Conservation (phyloP, 805 yeast species). For the Isabelozyma pseudorhagii region DNA sequence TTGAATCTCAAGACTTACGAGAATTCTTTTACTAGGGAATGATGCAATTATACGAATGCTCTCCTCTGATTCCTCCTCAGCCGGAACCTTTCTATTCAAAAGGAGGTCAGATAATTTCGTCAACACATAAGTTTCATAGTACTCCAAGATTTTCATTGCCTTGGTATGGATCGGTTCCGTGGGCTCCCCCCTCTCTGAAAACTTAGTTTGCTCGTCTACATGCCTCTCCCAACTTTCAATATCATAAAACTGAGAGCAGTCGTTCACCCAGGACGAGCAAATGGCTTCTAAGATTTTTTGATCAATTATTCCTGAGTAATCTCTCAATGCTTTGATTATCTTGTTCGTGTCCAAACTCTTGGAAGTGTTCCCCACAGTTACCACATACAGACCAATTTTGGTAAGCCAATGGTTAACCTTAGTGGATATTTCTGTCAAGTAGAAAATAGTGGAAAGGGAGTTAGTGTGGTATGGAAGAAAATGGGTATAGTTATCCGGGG, state of each 20-base stretch:
- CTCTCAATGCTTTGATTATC: slow-evolving; percentile 29
- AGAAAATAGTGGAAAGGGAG: slow-evolving; percentile 38
- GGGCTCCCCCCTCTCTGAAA: slow-evolving; percentile 4
- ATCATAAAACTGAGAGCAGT: slow-evolving; percentile 42
- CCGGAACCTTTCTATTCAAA: slow-evolving; percentile 14
- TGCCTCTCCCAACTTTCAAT: slow-evolving; percentile 40
- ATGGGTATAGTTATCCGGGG: slow-evolving; percentile 31
- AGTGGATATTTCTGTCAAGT: slow-evolving; percentile 24
- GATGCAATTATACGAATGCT: slow-evolving; percentile 28
- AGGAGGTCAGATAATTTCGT: slow-evolving; percentile 25
- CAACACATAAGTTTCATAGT: slow-evolving; percentile 33
- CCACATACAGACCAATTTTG: slow-evolving; percentile 27
- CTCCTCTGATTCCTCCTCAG: slow-evolving; percentile 9
- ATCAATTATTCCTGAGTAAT: slow-evolving; percentile 27
- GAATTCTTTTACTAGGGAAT: slow-evolving; percentile 37
- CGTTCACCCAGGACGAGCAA: slow-evolving; percentile 44
- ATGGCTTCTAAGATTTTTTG: slow-evolving; percentile 39
- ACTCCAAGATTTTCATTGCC: slow-evolving; percentile 31
- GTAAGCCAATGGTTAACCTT: slow-evolving; percentile 27
- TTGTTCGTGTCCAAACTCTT: slow-evolving; percentile 35
- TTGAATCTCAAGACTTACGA: slow-evolving; percentile 43
- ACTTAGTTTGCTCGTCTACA: slow-evolving; percentile 4
- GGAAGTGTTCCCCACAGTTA: slow-evolving; percentile 29
- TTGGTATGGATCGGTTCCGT: slow-evolving; percentile 28
- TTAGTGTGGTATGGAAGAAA: slow-evolving; percentile 40